Conservation (phyloP, 352 stramenopile genomes). For the Aphanomyces stellatus region DNA sequence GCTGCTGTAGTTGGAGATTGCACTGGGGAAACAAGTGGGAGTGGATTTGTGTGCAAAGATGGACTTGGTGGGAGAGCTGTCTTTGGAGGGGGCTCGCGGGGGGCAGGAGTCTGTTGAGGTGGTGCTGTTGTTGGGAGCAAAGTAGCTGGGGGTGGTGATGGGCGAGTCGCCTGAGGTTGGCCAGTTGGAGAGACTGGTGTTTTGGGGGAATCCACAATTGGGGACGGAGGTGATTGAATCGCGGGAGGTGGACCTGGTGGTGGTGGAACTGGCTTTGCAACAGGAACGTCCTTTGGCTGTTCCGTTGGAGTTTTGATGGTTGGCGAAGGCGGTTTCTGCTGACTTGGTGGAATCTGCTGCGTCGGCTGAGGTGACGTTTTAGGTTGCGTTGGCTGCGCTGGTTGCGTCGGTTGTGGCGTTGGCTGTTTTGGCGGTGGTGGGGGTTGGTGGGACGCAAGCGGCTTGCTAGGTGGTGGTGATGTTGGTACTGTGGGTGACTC, state of each 20-base stretch:
- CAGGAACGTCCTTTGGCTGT: too few species aligned
- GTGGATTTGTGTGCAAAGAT: neutral
- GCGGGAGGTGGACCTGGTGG: neutral
- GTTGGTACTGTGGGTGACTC: neutral
- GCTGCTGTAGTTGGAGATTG: neutral
- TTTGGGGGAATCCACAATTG: too few species aligned
- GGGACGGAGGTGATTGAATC: too few species aligned
- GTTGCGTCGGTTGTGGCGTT: neutral
- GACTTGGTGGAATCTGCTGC: too few species aligned
- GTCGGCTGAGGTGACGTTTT: too few species aligned
- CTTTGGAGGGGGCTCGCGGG: too few species aligned
- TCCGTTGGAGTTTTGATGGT: too few species aligned
- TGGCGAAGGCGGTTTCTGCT: too few species aligned
- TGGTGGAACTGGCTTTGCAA: neutral
- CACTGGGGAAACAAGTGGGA: neutral
- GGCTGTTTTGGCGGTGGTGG: neutral
- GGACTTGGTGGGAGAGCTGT: neutral
- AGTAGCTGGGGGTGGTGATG: neutral
- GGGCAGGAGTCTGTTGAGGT: neutral
- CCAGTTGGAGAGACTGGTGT: neutral
- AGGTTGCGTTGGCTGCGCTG: too few species aligned
- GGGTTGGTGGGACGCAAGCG: too few species aligned
- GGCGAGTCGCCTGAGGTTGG: neutral
- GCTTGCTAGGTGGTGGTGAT: too few species aligned
- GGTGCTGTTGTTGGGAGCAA: neutral